Evolutionary conservation across 441 rosid species (phyloP).

Genomic region (Daphne laureola): DNA sequence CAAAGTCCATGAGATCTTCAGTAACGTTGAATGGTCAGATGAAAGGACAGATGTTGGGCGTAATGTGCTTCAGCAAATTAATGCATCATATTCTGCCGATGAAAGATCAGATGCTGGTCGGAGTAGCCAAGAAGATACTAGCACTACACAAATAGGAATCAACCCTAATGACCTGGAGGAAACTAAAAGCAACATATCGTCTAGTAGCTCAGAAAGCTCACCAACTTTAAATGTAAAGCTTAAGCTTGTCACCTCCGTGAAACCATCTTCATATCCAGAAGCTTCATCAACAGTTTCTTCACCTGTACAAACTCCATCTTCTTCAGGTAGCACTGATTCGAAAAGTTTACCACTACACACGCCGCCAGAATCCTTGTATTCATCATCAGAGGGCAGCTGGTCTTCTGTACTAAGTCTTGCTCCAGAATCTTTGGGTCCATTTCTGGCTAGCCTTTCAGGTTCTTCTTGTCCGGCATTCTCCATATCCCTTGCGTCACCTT

Average conservation of each 20-base stretch:
- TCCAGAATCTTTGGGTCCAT: conserved; percentile 6
- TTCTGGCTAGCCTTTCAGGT: neutral
- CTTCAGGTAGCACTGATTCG: conserved; percentile 18
- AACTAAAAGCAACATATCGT: conserved; percentile 22
- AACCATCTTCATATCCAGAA: conserved; percentile 22
- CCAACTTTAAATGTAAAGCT: conserved; percentile 23
- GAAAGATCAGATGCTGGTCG: conserved; percentile 31
- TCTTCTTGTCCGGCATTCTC: conserved; percentile 7
- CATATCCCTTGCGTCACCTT: conserved; percentile 8
- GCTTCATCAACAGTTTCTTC: conserved; percentile 19
- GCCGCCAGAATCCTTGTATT: conserved; percentile 16
- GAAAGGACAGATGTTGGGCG: conserved; percentile 61
- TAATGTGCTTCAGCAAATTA: conserved; percentile 68
- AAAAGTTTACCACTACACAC: conserved; percentile 22
- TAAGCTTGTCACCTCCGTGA: conserved; percentile 18
- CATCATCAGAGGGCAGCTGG: conserved; percentile 26
- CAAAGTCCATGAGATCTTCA: conserved; percentile 87
- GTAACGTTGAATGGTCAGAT: conserved; percentile 71
- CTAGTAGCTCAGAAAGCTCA: conserved; percentile 24
- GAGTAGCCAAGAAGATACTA: conserved; percentile 17
- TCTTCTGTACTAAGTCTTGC: conserved; percentile 21
- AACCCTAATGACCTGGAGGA: conserved; percentile 35
- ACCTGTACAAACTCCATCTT: conserved; percentile 25
- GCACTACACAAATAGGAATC: conserved; percentile 28
- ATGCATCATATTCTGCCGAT: conserved; percentile 44